Evolutionary conservation across 176 grass and related monocot species (phyloP).

Genomic region (Poa pratensis): DNA sequence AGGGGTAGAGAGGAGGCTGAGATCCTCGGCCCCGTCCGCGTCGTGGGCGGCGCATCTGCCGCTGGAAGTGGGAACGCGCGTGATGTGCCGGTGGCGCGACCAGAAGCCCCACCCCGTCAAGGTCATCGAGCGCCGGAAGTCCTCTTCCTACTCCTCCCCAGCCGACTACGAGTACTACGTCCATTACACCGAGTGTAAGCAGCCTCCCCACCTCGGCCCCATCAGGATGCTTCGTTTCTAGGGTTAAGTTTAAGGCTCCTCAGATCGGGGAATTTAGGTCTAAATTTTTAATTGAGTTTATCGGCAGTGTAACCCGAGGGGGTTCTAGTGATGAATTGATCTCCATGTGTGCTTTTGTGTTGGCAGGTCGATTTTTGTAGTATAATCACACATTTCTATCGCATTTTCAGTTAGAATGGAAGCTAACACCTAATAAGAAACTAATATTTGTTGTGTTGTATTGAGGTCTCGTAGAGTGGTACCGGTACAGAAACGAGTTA

Average conservation of each 20-base stretch:
- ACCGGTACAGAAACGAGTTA: neutral
- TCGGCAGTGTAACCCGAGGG: neutral
- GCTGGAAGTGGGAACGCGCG: constrained; percentile 91
- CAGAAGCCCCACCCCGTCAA: constrained; percentile 95
- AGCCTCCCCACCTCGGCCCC: neutral
- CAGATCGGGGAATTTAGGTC: constrained; percentile 16
- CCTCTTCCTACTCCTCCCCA: constrained; percentile 40
- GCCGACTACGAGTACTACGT: constrained; percentile 98
- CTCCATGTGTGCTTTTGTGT: neutral
- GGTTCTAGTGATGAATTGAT: constrained; percentile 35
- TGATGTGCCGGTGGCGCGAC: constrained; percentile 98
- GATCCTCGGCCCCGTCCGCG: constrained; percentile 35
- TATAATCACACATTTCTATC: neutral
- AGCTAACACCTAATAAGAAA: neutral
- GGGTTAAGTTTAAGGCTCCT: constrained; percentile 47
- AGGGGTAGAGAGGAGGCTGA: constrained; percentile 56
- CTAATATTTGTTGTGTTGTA: neutral
- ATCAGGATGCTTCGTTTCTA: constrained; percentile 32
- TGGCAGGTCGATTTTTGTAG: neutral
- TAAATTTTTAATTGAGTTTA: constrained; percentile 7
- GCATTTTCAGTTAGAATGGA: neutral
- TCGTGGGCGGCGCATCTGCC: constrained; percentile 52
- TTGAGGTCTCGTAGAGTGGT: neutral
- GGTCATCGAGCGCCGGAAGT: constrained; percentile 95
- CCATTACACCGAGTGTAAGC: constrained; percentile 95